These are phyloP conservation scores for Linnemannia hyalina DNA, from an alignment of 192 early-diverging fungal genomes.

Conservation along the genomic window DNA sequence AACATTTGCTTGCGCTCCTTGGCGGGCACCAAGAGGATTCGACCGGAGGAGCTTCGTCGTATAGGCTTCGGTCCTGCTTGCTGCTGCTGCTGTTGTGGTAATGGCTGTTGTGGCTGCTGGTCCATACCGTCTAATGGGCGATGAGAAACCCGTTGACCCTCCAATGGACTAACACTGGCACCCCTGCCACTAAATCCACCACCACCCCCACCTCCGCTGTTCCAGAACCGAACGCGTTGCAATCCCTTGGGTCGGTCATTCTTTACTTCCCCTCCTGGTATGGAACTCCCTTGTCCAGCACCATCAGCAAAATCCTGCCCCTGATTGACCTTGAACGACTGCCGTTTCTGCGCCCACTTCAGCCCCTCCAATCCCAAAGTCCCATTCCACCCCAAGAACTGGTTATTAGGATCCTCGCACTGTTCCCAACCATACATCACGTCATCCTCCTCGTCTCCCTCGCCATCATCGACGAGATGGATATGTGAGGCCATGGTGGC, in stretches of 20 bases:
- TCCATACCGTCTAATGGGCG: not conserved
- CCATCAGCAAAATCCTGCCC: not conserved
- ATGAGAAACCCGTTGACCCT: not conserved
- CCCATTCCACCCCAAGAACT: not conserved
- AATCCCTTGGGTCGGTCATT: not conserved
- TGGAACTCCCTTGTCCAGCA: not conserved
- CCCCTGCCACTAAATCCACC: too few relatives aligned
- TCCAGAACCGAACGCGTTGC: not conserved
- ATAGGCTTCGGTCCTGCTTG: not conserved
- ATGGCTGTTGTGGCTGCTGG: not conserved
- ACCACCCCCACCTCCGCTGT: not conserved
- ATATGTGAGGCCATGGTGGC: slow-evolving; percentile 42
- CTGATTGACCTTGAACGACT: not conserved
- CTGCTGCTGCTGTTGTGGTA: slow-evolving; percentile 9
- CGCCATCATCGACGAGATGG: slow-evolving; percentile 40
- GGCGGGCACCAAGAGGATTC: slow-evolving; percentile 23
- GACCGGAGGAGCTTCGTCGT: not conserved
- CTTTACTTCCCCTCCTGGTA: not conserved
- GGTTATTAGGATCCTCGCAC: slow-evolving; percentile 11
- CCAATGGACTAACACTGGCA: not conserved
- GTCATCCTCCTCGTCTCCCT: slow-evolving; percentile 22
- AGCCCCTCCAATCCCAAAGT: slow-evolving; percentile 25
- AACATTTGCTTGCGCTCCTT: slow-evolving; percentile 45
- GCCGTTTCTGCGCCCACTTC: slow-evolving; percentile 22
- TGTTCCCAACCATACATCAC: slow-evolving; percentile 39